Base-by-base conservation (phyloP, 2,329 filamentous ascomycete genomes). In the Epichloe typhina region DNA sequence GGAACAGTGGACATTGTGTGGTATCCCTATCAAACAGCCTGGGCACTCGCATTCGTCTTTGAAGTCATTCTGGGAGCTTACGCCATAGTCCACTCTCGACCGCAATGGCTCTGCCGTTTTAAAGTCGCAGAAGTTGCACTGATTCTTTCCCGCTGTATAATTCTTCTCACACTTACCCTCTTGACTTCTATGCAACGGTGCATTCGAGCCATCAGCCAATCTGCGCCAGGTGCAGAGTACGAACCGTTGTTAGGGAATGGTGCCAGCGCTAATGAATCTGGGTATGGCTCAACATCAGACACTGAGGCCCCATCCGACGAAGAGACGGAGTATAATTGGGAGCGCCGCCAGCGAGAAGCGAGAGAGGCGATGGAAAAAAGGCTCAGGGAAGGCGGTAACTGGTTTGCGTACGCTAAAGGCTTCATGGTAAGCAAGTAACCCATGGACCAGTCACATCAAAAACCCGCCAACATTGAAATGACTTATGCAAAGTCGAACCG, bases 321-420 rank as follows among this genome's bases (percentile, higher is more conserved):
- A 49, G 64, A 62, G 15, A 65, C 69, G 1, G 79, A 84, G 58
- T 79, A 66, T 59, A 74, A 62, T 42, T 83, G 70, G 74, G 75
- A 73, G 61, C 74, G 67, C 52, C 72, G 65, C 46, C 69, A 77
- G 59, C 71, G 76, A 40, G 72, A 72, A 61, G 76, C 67, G 46
- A 77, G 69, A 62, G 81, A 75, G 64, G 76, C 67, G 55, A 83
- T 79, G 70, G 71, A 80, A 54, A 83, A 87, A 64, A 78, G 83
- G 3, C 72, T 89, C n/a, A 75, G 83, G 61, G 79, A 84, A 55
- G 79, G 84, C 52, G 86, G 86, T 1, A 87, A 82, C 55, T 91
- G 85, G 85, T 75, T 86, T 57, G 77, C 79, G 42, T 93, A 93
- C 60, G 72, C 83, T 31, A 88, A 84, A 61, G 79, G 83, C 5